A percentile compares a stretch with the other conserved stretches of the same genome.
phyloP scores from a whole-genome alignment of 2,329 filamentous ascomycete genomes.

The Botryotinia convoluta region DNA sequence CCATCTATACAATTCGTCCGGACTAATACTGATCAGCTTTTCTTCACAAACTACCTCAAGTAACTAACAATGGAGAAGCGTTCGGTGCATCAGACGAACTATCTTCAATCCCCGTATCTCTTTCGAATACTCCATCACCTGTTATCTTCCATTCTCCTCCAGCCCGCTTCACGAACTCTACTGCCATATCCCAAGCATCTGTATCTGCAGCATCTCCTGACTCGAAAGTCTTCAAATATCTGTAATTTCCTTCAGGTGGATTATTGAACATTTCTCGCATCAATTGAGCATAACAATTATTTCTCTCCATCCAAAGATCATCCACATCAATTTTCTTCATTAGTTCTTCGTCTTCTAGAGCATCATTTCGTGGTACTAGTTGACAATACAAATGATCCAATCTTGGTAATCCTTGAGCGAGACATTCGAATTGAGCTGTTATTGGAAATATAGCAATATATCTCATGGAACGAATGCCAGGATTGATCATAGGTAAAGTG shows the following conservation, averaged over 20 bases:
- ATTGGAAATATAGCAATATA: conserved; percentile 70
- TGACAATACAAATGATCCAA: conserved; percentile 56
- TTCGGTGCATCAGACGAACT: not conserved
- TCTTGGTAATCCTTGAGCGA: conserved; percentile 48
- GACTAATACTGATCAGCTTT: conserved; percentile 26
- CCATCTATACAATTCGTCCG: conserved; percentile 31
- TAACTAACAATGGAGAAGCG: conserved; percentile 33
- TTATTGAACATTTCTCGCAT: conserved; percentile 35
- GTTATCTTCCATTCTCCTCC: conserved; percentile 45
- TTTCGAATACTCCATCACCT: conserved; percentile 47
- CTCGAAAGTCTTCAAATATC: conserved; percentile 48
- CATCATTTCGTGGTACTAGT: conserved; percentile 42
- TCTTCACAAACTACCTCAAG: conserved; percentile 18
- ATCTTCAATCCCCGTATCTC: conserved; percentile 20
- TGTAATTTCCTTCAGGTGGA: conserved; percentile 42
- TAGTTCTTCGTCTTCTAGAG: conserved; percentile 30
- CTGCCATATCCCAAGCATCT: conserved; percentile 48
- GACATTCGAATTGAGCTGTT: conserved; percentile 54
- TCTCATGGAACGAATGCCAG: conserved; percentile 48
- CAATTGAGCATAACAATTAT: conserved; percentile 34
- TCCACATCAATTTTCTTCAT: conserved; percentile 27
- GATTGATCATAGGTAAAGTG: conserved; percentile 39
- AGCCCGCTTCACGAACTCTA: conserved; percentile 43
- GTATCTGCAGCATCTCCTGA: conserved; percentile 48
- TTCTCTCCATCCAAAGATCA: conserved; percentile 37